Evolutionary conservation across 2,329 filamentous ascomycete genomes (phyloP).

Genomic region (Aspergillus texensis): DNA sequence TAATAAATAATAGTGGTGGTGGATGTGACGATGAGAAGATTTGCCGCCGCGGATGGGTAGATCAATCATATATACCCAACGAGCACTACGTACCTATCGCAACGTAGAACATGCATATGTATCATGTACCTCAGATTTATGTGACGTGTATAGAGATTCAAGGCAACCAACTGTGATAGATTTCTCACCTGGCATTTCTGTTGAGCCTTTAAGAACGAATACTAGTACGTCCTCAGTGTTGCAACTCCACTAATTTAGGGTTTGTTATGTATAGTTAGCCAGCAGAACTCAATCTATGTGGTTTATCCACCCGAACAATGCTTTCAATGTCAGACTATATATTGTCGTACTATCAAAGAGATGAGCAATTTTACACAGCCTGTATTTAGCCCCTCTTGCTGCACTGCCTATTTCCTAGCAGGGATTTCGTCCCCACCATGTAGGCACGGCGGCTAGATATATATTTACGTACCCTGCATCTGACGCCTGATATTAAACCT

Average conservation of each 20-base stretch:
- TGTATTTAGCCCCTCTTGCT: background rate
- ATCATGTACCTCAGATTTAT: background rate
- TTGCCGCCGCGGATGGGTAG: background rate
- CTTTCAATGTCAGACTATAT: background rate
- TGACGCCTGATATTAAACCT: background rate
- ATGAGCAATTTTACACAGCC: background rate
- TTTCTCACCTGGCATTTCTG: background rate
- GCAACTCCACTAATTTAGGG: background rate
- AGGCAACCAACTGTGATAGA: background rate
- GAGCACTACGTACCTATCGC: background rate
- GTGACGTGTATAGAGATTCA: conserved; percentile 1
- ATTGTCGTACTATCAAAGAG: background rate
- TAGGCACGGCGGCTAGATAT: background rate
- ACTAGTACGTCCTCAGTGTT: background rate
- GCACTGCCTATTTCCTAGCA: background rate
- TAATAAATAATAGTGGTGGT: background rate
- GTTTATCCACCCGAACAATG: background rate
- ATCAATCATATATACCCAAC: conserved; percentile 3
- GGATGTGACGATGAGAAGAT: background rate
- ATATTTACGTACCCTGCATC: background rate
- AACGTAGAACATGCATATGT: conserved; percentile 1
- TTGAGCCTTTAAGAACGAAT: background rate
- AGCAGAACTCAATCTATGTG: background rate
- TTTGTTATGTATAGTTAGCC: background rate
- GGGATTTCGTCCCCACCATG: background rate